Evolutionary conservation across 1,139 yeast species (phyloP), one percentile per base, ranked within the genome.

Genomic region (Kodamaea ohmeri): DNA sequence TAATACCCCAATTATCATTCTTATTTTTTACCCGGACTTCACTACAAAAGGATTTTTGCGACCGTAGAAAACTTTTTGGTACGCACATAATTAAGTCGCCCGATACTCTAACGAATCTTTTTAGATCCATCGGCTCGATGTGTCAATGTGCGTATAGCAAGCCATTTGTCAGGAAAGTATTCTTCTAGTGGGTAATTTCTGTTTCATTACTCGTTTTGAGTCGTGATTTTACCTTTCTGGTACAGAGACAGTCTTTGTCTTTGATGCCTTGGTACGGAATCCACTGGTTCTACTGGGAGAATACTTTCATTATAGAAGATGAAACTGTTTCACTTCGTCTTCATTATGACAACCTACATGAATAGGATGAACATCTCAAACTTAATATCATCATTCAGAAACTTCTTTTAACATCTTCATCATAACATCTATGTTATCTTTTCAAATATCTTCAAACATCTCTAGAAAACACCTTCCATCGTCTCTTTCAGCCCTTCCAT

Each of bases 81-180:
- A 32, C 67, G 73, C 73, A 66, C 61, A 60, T 34, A 67, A 72
- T 67, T 67, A 67, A 67, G 73, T 67, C 66, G 71, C 38, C 67
- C 70, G 71, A 50, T 65, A 53, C 56, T 50, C 50, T 43, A 29
- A 25, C 34, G 43, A 47, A 52, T 50, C 47, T 37, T 35, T 37
- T 24, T 32, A 47, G 64, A 59, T 42, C 64, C 67, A 62, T 58
- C 73, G 74, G 69, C 52, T 52, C 73, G 65, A 70, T 70, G 76
- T 71, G 76, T 71, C 76, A 60, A 61, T 70, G 62, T 71, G 76
- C 76, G 72, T 47, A 71, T 53, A 71, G 21, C 18, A 38, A 32
- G 11, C 21, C 30, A 18, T 17, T 22, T 12, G 18, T 28, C 12
- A 15, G 35, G 29, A 25, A 12, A n/a, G 15, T 17, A 11, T 12